Evolutionary conservation across 306 rosid genomes (phyloP).

Genomic region (Mimosa pudica): DNA sequence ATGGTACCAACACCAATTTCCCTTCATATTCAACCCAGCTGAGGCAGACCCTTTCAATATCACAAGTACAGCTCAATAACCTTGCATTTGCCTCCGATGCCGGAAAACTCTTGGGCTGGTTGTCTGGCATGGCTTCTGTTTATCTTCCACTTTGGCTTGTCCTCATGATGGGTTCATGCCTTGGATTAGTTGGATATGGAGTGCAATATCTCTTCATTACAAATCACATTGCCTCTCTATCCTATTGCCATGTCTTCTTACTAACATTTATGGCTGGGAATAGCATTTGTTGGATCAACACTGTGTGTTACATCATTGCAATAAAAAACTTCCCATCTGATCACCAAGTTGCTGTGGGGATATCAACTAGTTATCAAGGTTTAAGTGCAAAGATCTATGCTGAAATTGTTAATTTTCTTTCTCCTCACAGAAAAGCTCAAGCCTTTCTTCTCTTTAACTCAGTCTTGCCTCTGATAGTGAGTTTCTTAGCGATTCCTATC

Average conservation of each 20-base stretch:
- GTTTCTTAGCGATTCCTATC: neutral
- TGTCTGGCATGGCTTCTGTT: neutral
- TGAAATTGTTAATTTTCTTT: neutral
- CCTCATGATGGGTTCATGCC: neutral
- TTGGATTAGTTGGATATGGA: neutral
- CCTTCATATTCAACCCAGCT: neutral
- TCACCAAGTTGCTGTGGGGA: neutral
- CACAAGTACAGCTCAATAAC: constrained; percentile 5
- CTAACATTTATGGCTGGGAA: neutral
- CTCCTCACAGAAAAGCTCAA: neutral
- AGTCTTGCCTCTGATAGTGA: neutral
- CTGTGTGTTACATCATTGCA: neutral
- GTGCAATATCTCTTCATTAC: neutral
- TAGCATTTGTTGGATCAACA: constrained; percentile 1
- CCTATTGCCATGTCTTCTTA: neutral
- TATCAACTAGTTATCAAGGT: neutral
- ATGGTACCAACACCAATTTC: neutral
- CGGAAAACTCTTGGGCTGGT: neutral
- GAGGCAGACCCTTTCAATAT: neutral
- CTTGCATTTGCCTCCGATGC: neutral
- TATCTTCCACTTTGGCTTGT: neutral
- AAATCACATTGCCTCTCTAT: neutral
- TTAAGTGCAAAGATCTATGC: neutral
- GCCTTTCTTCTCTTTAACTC: neutral
- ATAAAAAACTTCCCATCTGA: neutral